Base-by-base conservation (phyloP, 2,329 filamentous ascomycete genomes). In the Exophiala dermatitidis region DNA sequence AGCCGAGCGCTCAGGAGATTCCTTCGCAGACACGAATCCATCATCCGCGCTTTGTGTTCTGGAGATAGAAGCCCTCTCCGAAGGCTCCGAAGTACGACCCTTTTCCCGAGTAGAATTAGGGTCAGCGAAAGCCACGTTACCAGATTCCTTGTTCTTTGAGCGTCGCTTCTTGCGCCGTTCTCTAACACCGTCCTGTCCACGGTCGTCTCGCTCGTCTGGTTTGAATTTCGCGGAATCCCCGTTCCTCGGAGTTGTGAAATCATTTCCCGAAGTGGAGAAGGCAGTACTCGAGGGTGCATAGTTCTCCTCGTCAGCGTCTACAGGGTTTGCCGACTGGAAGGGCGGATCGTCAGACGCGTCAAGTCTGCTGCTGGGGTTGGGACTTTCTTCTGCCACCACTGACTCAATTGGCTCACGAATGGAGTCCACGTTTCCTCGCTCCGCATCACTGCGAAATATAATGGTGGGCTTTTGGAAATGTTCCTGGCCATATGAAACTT, bases 161-260 rank as follows among this genome's bases (percentile, higher is more conserved):
- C 58, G 58, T 12, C 58, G 58, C 46, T 62, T 63, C 42, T 53
- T 59, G n/a, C 66, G 64, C 64, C 68, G 57, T 64, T 64, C 52
- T 64, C 63, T 52, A 64, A 67, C 59, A 61, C 64, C 46, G 50
- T 72, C 66, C 37, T 67, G 45, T 69, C 69, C 12, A 73, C 72
- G 19, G 8, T 69, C 67, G 42, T 62, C 54, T 52, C 64, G 67
- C 47, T 63, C 60, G 57, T 72, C 69, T 7, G 71, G 71, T 50
- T 68, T 61, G 10, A 53, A 50, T 2, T 68, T 67, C 48, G 65
- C 65, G 7, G 70, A 70, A 10, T 54, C 56, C 41, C 60, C 57
- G 64, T 52, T 57, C 36, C 57, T 60, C 6, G 58, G 52, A 36
- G 60, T 59, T 64, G 56, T 58, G 42, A 57, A 47, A 33, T 63